Base-by-base conservation (phyloP, 1,284 basidiomycete genomes). In the Somion occarium region DNA sequence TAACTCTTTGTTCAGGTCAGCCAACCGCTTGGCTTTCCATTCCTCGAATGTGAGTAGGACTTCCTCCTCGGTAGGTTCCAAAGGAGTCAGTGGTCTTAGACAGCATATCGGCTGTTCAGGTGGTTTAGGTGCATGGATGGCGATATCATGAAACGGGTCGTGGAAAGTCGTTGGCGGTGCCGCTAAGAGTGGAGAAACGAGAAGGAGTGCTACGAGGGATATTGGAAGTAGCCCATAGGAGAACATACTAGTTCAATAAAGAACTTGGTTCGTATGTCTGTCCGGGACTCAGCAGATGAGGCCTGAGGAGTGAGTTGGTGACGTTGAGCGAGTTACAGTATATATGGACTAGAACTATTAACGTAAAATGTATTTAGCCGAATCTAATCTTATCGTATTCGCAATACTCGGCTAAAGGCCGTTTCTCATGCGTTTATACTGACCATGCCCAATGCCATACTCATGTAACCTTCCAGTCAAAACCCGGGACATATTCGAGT, bases 1-100 rank as follows among this genome's bases (percentile, higher is more conserved):
- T 22, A 57, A 49, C 30, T 58, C 55, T 42, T 64, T 64, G 44
- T 53, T 53, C 24, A 66, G 50, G 9, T 63, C 69, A 15, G 73
- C 69, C 37, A 73, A 60, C 50, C 84, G 83, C 52, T 80, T 85
- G 42, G 79, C 78, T 67, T 93, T 94, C 93, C 92, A 95, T 55
- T 95, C 92, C 61, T 94, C 89, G 62, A 96, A 96, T 0, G 88
- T 88, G 20, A 93, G 78, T 25, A 94, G 72, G 2, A 83, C 66
- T 46, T 82, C 80, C 48, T 83, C 81, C 49, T 88, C 84, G 7
- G 64, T 51, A 34, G 72, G 69, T 50, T 80, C 77, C 11, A 73
- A 57, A 1, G 79, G 71, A 19, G 73, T 68, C 15, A 74, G 62
- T 3, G 82, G 79, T 48, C 75, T 79, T 50, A 90, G 68, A 59